A percentile compares a stretch with the other conserved stretches of the same genome.
Evolutionary conservation across 768 basidiomycete species (phyloP).

Genomic region (Omphalotus guepiniiformis): DNA sequence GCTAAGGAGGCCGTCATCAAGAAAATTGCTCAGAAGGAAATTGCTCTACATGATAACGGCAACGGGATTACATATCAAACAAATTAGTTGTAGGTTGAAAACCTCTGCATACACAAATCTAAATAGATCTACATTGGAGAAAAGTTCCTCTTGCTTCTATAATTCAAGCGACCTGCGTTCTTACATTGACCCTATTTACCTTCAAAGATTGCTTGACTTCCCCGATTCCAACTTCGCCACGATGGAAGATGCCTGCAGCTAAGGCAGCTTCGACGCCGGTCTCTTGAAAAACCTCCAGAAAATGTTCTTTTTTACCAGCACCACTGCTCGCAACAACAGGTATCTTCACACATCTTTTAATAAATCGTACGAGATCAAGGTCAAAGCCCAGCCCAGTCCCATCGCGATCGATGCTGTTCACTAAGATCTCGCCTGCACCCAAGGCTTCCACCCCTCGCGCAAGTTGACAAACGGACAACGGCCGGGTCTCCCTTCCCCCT

Average conservation of each 20-base stretch:
- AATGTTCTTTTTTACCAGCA: conserved; percentile 79
- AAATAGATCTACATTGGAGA: background rate
- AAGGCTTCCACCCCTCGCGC: conserved; percentile 84
- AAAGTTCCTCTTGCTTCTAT: background rate
- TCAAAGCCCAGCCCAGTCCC: conserved; percentile 94
- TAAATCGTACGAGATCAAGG: conserved; percentile 70
- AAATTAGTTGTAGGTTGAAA: background rate
- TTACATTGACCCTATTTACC: conserved; percentile 45
- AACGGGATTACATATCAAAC: background rate
- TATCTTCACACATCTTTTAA: conserved; percentile 74
- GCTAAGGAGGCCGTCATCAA: conserved; percentile 58
- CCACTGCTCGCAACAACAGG: conserved; percentile 96
- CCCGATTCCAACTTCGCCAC: conserved; percentile 77
- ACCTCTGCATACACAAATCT: background rate
- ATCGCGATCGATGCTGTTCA: conserved; percentile 97
- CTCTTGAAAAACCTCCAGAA: conserved; percentile 77
- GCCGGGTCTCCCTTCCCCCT: conserved; percentile 82
- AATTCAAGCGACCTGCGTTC: conserved; percentile 15
- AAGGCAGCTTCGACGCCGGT: conserved; percentile 88
- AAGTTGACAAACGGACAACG: conserved; percentile 87
- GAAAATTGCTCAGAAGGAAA: conserved; percentile 23
- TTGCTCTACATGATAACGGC: background rate
- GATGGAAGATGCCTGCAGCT: conserved; percentile 96
- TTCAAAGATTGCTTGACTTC: conserved; percentile 68
- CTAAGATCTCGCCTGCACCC: conserved; percentile 91